A percentile compares a stretch with the other conserved stretches of the same genome.
These are phyloP conservation scores for Penicillium hordei DNA, from an alignment of 2,329 filamentous ascomycete genomes.

Conservation along the genomic window DNA sequence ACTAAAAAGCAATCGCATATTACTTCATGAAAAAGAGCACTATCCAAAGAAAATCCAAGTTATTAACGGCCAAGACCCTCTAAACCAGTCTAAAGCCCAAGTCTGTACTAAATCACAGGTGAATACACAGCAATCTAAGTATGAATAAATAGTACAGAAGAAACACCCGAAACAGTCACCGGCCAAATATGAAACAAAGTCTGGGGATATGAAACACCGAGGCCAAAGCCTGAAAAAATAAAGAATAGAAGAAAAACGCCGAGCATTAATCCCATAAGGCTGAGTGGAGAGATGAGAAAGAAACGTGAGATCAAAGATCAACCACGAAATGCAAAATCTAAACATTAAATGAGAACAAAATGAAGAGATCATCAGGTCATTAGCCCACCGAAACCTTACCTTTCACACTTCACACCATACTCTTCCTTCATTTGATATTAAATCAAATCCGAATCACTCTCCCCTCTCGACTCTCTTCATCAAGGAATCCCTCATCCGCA, in stretches of 20 bases:
- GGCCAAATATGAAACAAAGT: not conserved
- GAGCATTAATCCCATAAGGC: slow-evolving; percentile 1
- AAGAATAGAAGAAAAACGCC: not conserved
- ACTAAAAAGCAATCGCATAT: not conserved
- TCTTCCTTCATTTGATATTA: not conserved
- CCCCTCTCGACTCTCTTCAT: slow-evolving; percentile 59
- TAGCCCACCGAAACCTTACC: not conserved
- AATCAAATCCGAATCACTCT: slow-evolving; percentile 12
- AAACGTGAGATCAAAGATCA: not conserved
- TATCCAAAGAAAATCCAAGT: not conserved
- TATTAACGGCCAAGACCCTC: slow-evolving; percentile 1
- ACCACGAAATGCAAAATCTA: slow-evolving; percentile 7
- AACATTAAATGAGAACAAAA: slow-evolving; percentile 1
- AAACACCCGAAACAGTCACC: not conserved
- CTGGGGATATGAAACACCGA: not conserved
- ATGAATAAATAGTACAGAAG: not conserved
- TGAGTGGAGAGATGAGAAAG: slow-evolving; percentile 9
- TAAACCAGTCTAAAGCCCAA: not conserved
- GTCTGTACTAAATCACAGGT: not conserved
- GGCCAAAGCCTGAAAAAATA: not conserved
- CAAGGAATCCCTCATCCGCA: slow-evolving; percentile 64
- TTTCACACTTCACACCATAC: not conserved
- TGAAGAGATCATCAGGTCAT: slow-evolving; percentile 8
- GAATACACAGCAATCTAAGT: not conserved
- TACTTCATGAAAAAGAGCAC: not conserved